Base-by-base conservation (phyloP, 169 alveolate genomes). In the Amoebophrya sp. region DNA sequence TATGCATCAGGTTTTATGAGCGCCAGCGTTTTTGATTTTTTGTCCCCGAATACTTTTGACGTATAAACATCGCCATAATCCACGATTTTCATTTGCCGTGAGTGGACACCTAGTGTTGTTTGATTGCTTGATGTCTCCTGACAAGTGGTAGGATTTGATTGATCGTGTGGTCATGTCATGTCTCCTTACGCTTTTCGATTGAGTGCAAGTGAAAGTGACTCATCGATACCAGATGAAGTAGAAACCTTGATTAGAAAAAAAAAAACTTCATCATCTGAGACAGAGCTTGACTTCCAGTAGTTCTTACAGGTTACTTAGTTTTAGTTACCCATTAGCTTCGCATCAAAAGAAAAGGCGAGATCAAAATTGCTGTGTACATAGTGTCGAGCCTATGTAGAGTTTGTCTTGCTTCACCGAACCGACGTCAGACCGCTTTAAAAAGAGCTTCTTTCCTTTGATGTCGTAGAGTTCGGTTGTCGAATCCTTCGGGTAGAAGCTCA, bases 401-500 rank as follows among this genome's bases (percentile, higher is more conserved):
- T 65, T 65, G 26, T 65, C 83, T 65, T 29, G 38, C n/a, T 29
- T 65, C 39, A 65, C 83, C 39, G 83, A 6, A 0, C 39, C 39
- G 83, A 29, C 18, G 12, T 6, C 39, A 10, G 83, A 65, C 26
- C 83, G 12, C n/a, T 65, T 65, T 10, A 65, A 36, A 36, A 65
- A 65, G 26, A 65, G 83, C 2, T 36, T 1, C 33, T 65, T 65
- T 1, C 39, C 83, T 36, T 65, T 65, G 36, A 18, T 65, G 83
- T 65, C 83, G 83, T 65, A 65, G 38, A 65, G 83, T 26, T 65
- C 83, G 83, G n/a, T 65, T 6, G 83, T 65, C 3, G 2, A 1
- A 18, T 65, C 83, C 83, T 65, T 65, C 26, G 83, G 83, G 83
- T 65, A 65, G 83, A 65, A 65, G 83, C 39, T 65, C 33, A 65